Percentiles rank a stretch among this genome's conserved stretches.
Evolutionary conservation across 2,329 filamentous ascomycete species (phyloP).

Genomic region (Claviceps sp.): DNA sequence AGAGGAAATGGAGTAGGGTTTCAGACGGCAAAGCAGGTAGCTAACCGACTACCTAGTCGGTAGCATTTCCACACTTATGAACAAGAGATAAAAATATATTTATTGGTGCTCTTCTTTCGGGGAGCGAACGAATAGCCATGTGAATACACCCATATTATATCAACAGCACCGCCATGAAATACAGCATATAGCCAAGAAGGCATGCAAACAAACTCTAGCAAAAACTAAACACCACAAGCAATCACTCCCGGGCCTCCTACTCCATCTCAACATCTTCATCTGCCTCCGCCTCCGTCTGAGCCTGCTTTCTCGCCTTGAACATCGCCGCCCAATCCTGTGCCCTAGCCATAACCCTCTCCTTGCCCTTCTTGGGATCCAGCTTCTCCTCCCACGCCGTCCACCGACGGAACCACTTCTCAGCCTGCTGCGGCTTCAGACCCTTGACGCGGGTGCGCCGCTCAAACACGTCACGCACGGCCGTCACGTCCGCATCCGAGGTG

Average conservation of each 20-base stretch:
- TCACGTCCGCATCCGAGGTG: slow-evolving; percentile 32
- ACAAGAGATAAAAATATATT: too few relatives aligned
- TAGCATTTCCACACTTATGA: too few relatives aligned
- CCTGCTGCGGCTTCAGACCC: slow-evolving; percentile 67
- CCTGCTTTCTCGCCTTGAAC: slow-evolving; percentile 31
- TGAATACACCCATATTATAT: too few relatives aligned
- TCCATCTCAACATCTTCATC: slow-evolving; percentile 19
- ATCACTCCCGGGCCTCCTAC: not conserved
- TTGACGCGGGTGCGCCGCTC: slow-evolving; percentile 60
- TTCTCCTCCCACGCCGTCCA: slow-evolving; percentile 84
- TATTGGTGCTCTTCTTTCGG: too few relatives aligned
- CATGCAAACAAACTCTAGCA: too few relatives aligned
- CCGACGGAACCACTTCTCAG: slow-evolving; percentile 77
- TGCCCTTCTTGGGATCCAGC: slow-evolving; percentile 53
- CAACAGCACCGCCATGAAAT: too few relatives aligned
- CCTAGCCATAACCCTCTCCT: slow-evolving; percentile 56
- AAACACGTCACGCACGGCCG: slow-evolving; percentile 60
- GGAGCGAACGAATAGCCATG: too few relatives aligned
- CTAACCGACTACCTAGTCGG: too few relatives aligned
- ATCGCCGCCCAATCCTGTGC: slow-evolving; percentile 56
- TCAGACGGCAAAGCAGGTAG: too few relatives aligned
- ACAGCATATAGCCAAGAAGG: too few relatives aligned
- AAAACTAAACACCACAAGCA: not conserved
- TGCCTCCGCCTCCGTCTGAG: slow-evolving; percentile 21
- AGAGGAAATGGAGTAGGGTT: too few relatives aligned